Evolutionary conservation across 1,284 basidiomycete species (phyloP), one percentile per base, ranked within the genome.

Genomic region (Termitomyces sp.): DNA sequence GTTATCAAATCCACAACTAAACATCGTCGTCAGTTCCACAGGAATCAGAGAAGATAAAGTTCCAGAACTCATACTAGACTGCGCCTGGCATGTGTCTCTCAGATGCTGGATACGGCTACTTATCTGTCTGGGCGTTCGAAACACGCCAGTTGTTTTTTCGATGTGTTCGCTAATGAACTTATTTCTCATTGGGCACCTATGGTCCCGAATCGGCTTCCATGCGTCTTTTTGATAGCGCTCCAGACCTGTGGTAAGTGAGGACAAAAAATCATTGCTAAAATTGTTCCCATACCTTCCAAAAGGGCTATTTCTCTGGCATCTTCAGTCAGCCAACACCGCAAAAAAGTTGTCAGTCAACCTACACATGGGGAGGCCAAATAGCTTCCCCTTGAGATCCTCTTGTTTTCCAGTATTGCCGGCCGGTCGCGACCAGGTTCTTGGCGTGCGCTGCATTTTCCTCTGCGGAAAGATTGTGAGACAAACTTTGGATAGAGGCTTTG

Each of bases 21-120:
- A 30, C 26, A 2, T 7, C 33, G n/a, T 17, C 13, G 24, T 51
- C 30, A 43, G 36, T 38, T 15, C 8, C 13, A 15, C 30, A 5
- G 5, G 19, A 17, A n/a, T 36, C 6, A 33, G 24, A 38, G 38
- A 13, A 13, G n/a, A 21, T 54, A 60, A 46, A 46, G 60, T 24
- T 64, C 13, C 53, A 43, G 40, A 64, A 41, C 48, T 64, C 54
- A 55, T 58, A 75, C 75, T 67, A 55, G 66, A 66, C 39, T 68
- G 74, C 41, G 77, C 77, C 56, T 76, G 76, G 60, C 76, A 80
- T 10, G 81, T 83, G 60, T 83, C 81, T 46, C 79, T 70, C 34
- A 84, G 68, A 62, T 83, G 81, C 62, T 84, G 82, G 52, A 84
- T 73, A 21, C 82, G 80, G 63, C 80, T 82, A 47, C 81, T 80